A percentile compares a stretch with the other conserved stretches of the same genome.
phyloP scores from a whole-genome alignment of 768 basidiomycete species.

The Exidia glandulosa region DNA sequence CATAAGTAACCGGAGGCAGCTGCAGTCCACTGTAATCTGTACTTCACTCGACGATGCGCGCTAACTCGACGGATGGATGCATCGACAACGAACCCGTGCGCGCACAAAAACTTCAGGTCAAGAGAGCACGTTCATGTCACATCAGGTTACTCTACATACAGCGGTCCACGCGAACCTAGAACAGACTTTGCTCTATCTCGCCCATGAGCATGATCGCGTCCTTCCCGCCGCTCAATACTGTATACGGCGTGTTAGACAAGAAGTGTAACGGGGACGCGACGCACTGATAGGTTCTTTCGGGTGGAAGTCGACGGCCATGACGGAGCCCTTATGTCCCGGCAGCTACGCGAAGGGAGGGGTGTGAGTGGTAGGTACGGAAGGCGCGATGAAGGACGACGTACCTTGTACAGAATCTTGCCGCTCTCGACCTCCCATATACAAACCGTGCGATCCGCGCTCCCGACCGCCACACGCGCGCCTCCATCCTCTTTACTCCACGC shows the following conservation, averaged over 20 bases:
- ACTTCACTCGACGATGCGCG: too few relatives aligned
- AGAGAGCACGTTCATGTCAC: too few relatives aligned
- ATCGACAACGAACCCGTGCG: too few relatives aligned
- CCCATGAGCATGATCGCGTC: constrained; percentile 88
- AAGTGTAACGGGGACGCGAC: not conserved
- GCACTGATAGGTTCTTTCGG: constrained; percentile 89
- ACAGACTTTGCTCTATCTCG: constrained; percentile 54
- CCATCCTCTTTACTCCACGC: constrained; percentile 85
- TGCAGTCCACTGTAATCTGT: too few relatives aligned
- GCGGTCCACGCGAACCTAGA: too few relatives aligned
- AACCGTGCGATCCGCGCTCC: constrained; percentile 81
- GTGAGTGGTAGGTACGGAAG: not conserved
- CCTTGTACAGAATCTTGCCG: constrained; percentile 68
- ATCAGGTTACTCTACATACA: too few relatives aligned
- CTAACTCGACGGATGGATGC: too few relatives aligned
- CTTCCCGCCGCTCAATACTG: constrained; percentile 87
- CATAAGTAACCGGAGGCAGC: too few relatives aligned
- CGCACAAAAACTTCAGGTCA: too few relatives aligned
- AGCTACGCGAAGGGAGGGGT: constrained; percentile 50
- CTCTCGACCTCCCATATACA: constrained; percentile 82
- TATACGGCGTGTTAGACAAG: not conserved
- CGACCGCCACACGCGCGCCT: constrained; percentile 73
- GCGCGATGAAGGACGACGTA: constrained; percentile 23
- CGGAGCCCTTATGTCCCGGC: constrained; percentile 94
- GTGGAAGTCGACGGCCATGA: constrained; percentile 92